Conservation (phyloP, 345 rosid species). For the Salix brachista region DNA sequence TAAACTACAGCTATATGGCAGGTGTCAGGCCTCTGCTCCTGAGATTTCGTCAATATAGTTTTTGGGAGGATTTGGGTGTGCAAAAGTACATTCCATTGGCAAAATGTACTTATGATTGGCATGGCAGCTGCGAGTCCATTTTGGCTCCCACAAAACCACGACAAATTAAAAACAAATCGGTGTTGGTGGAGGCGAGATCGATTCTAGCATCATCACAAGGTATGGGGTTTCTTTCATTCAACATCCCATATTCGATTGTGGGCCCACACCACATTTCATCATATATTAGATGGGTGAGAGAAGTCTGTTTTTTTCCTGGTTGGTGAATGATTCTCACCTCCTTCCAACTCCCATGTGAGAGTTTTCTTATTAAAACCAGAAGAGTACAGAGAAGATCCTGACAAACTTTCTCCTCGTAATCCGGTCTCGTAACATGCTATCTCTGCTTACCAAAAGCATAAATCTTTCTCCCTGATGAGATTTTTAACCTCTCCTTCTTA, state of each 20-base stretch:
- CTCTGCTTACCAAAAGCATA: not conserved
- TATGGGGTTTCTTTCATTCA: slow-evolving; percentile 42
- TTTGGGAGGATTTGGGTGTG: slow-evolving; percentile 19
- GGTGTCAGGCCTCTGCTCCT: slow-evolving; percentile 11
- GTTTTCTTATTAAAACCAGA: slow-evolving; percentile 9
- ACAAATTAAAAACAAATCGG: slow-evolving; percentile 11
- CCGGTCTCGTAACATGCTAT: slow-evolving; percentile 20
- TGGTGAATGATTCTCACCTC: slow-evolving; percentile 22
- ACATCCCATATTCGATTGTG: slow-evolving; percentile 16
- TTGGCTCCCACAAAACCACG: slow-evolving; percentile 6
- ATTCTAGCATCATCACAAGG: slow-evolving; percentile 16
- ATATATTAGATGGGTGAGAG: not conserved
- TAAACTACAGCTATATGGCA: slow-evolving; percentile 9
- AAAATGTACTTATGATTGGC: slow-evolving; percentile 36
- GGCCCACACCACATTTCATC: slow-evolving; percentile 9
- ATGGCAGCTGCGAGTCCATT: slow-evolving; percentile 1
- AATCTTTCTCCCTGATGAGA: not conserved
- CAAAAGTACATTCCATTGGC: slow-evolving; percentile 32
- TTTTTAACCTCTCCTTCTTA: not conserved
- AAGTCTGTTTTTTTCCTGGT: slow-evolving; percentile 6
- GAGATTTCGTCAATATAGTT: slow-evolving; percentile 27
- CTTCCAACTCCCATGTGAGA: slow-evolving; percentile 27
- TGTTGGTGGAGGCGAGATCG: slow-evolving; percentile 13
- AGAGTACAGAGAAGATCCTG: not conserved
- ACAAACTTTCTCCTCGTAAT: slow-evolving; percentile 10